phyloP scores from a whole-genome alignment of 208 protist species.

The Acanthamoeba lenticulata region DNA sequence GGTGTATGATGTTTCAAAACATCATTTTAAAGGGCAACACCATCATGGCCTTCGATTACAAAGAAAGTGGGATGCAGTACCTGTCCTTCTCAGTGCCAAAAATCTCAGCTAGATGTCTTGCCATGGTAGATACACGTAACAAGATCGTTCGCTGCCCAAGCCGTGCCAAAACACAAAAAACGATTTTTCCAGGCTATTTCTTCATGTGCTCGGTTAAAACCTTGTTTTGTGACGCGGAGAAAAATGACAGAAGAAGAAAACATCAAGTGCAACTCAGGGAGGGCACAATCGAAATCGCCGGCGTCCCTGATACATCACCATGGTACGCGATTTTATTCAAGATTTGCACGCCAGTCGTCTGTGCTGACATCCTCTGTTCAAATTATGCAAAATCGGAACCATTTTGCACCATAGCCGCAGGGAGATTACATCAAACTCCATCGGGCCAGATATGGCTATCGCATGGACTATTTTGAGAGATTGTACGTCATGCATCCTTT shows the following conservation, averaged over 20 bases:
- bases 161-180: not conserved
- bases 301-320: not conserved
- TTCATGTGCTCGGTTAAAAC: not conserved
- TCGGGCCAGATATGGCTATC: conserved; percentile 97
- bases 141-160: not conserved
- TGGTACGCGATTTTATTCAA: not conserved
- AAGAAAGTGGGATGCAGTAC: not conserved
- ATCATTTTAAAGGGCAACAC: no score
- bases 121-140: not conserved
- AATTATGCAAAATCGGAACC: not conserved
- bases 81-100: conserved; percentile 45
- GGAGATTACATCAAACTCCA: conserved; percentile 99
- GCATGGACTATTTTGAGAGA: conserved; percentile 98
- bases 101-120: conserved; percentile 37
- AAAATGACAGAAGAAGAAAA: not conserved
- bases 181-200: not conserved
- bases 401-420: conserved; percentile 91
- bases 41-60: not conserved
- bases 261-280: not conserved
- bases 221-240: not conserved
- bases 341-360: not conserved
- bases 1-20: no score
- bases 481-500: not conserved
- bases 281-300: not conserved
- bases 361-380: not conserved